These are phyloP conservation scores for Dictyostelium intermedium DNA, from an alignment of 78 protist species.

Conservation along the genomic window DNA sequence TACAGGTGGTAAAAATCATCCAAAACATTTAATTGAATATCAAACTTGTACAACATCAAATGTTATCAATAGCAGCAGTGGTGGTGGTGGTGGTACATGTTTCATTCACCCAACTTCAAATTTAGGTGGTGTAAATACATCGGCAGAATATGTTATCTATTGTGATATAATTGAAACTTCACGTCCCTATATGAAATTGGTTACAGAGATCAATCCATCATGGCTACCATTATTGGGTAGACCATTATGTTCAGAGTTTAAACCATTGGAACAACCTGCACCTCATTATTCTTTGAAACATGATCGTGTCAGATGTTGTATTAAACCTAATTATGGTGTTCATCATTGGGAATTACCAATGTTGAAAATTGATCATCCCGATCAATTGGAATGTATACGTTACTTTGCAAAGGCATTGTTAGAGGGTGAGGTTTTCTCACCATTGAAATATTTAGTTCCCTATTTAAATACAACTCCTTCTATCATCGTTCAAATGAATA, in stretches of 20 bases:
- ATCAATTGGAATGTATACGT: neutral
- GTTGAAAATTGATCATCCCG: conserved; percentile 25
- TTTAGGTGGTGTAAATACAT: neutral
- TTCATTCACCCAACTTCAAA: conserved; percentile 54
- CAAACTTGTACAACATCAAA: neutral
- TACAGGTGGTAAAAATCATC: neutral
- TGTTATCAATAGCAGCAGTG: neutral
- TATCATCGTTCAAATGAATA: conserved; percentile 30
- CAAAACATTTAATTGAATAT: neutral
- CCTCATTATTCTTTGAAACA: conserved; percentile 57
- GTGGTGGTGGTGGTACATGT: neutral
- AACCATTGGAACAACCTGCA: conserved; percentile 63
- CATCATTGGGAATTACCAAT: conserved; percentile 74
- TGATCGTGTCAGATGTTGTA: conserved; percentile 53
- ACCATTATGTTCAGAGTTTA: conserved; percentile 58
- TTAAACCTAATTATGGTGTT: conserved; percentile 55
- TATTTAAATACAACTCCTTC: conserved; percentile 19
- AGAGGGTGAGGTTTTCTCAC: conserved; percentile 40
- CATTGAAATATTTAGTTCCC: conserved; percentile 24
- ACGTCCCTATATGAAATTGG: conserved; percentile 69
- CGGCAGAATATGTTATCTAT: conserved; percentile 48
- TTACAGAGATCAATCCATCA: conserved; percentile 68
- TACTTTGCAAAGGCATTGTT: conserved; percentile 60
- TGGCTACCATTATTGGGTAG: conserved; percentile 71
- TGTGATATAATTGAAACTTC: conserved; percentile 49